Conservation (phyloP, 208 protist species). For the Zelonia costaricensis region DNA sequence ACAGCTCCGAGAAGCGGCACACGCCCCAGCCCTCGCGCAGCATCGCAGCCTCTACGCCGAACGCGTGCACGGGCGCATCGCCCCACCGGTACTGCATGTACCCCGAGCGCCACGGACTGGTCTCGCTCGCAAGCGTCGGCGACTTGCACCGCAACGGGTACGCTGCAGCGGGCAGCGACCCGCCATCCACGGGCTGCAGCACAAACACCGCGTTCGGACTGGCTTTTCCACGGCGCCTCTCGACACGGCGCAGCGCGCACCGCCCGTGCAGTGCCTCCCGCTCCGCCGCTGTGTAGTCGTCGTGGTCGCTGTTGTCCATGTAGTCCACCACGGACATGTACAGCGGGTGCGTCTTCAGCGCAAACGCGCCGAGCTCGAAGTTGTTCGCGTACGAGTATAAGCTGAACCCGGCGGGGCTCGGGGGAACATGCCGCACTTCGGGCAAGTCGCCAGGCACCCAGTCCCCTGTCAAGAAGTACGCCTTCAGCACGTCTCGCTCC, state of each 20-base stretch:
- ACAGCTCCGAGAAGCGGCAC: too few relatives aligned
- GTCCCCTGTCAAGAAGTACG: slow-evolving; percentile 7
- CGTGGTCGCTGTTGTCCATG: slow-evolving; percentile 17
- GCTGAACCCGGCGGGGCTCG: neutral
- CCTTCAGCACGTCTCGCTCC: slow-evolving; percentile 9
- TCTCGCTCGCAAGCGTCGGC: too few relatives aligned
- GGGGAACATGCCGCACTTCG: neutral
- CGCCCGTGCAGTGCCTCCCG: neutral
- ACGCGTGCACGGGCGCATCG: slow-evolving; percentile 20
- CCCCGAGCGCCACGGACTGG: slow-evolving; percentile 4
- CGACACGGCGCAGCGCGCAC: neutral
- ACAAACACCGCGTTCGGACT: neutral
- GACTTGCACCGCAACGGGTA: neutral
- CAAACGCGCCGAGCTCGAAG: slow-evolving; percentile 20
- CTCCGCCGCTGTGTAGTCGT: slow-evolving; percentile 1
- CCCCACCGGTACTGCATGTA: slow-evolving; percentile 20
- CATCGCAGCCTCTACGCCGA: slow-evolving; percentile 10
- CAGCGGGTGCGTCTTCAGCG: slow-evolving; percentile 10
- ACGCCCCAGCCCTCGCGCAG: slow-evolving; percentile 17
- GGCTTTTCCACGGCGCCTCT: neutral
- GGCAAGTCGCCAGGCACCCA: neutral
- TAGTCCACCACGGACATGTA: slow-evolving; percentile 14
- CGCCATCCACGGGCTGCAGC: neutral
- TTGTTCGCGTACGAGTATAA: slow-evolving; percentile 13
- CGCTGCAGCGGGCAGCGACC: neutral